Evolutionary conservation across 1,139 yeast genomes (phyloP), one percentile per base, ranked within the genome.

Genomic region (Blastobotrys raffinosifermentans): DNA sequence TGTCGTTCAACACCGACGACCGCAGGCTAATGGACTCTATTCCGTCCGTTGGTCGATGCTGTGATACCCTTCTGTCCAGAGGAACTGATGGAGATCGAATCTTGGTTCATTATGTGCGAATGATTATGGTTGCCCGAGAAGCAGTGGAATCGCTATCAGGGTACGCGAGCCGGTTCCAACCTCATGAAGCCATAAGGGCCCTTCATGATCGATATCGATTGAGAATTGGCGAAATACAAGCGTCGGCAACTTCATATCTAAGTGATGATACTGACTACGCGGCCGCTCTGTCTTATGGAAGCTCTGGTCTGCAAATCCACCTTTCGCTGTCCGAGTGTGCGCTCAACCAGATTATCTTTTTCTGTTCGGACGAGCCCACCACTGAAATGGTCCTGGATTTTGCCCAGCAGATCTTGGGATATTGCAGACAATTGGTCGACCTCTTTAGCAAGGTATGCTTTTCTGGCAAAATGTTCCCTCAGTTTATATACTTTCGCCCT

Each of bases 361-460:
- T 25, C 11, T 25, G 27, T n/a, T 25, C 15, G 6, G 27, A 25
- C 15, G 27, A 6, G 5, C 10, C 27, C 7, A 8, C 27, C 7
- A 14, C 7, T 8, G 13, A 6, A n/a, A 7, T 25, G 27, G 15
- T 25, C 11, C 7, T 25, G 27, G 27, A 25, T 6, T 25, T 8
- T n/a, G 27, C 27, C 10, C 27, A 25, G 7, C 27, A 25, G 15
- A 25, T 25, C 7, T 25, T 25, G 15, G 27, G 27, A n/a, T 25
- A 6, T 6, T 25, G 27, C 11, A 8, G 11, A 25, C 27, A 25
- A 14, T 14, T 25, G 7, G 11, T 25, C 11, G 11, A 6, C 15
- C 7, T n/a, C 11, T 25, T 25, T 14, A 6, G 14, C 27, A 25
- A 14, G 10, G 7, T 25, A 6, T 25, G 27, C 11, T 14, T 6